Base-by-base conservation (phyloP, 1,284 basidiomycete species). In the Ganoderma multipileum region DNA sequence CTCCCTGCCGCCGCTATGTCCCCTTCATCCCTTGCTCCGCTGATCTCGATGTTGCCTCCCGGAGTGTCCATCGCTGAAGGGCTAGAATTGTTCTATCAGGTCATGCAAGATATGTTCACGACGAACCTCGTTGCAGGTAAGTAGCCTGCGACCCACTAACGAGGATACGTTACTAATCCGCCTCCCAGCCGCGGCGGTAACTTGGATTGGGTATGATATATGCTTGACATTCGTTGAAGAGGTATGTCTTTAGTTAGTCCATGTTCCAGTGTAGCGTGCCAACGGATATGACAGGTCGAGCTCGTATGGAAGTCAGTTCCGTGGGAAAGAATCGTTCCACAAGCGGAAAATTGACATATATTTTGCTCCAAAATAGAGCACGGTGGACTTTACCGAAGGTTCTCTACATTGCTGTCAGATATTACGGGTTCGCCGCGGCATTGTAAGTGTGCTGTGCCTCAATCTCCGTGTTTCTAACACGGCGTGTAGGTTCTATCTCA, bases 161-260 rank as follows among this genome's bases (percentile, higher is more conserved):
- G 55, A n/a, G 33, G 3, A 30, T 36, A 33, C 18, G 7, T 36
- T 2, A n/a, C 16, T 41, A 28, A 14, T 33, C 11, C 18, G 33
- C 14, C 47, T 26, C 26, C 16, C 4, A 68, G 67, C 36, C 12
- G 67, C 67, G 6, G 62, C 67, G 28, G 52, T 62, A 16, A 61
- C 62, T 41, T 68, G 67, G 67, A 63, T 68, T 9, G 63, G 58
- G 9, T 64, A 68, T 26, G 67, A 68, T 50, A 68, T 68, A 23
- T 55, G 55, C 18, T 58, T 68, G 33, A 64, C 67, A 5, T 60
- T 68, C 23, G 44, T 63, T 16, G 38, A 64, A 12, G 67, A 68
- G 58, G 67, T 64, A n/a, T 28, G 66, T 9, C 12, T 3, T 8
- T 26, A 16, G 33, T 58, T 14, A 3, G 5, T 18, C 12, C n/a